Evolutionary conservation across 1,139 yeast species (phyloP), one percentile per base, ranked within the genome.

Genomic region (Kazachstania sp.): DNA sequence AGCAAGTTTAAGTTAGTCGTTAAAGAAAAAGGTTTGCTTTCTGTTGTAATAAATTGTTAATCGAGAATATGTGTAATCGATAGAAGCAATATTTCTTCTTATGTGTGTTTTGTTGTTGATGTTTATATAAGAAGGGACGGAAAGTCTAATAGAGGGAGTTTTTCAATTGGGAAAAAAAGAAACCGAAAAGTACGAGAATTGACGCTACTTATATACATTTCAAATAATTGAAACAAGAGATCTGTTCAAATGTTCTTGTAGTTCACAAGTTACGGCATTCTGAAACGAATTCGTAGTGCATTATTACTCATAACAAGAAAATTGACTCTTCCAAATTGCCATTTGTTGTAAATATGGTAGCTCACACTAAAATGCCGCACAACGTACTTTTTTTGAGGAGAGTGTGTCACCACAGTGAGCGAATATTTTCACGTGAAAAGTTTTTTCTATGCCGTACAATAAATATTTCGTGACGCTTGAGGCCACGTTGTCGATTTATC

Each of bases 361-460:
- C 18, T 15, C 20, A 3, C 41, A 26, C 34, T 26, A 30, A 26
- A 38, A 38, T 19, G 41, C 41, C 41, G 31, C 41, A 38, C 19
- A 26, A 13, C 20, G 13, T 7, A 38, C 20, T 20, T 13, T 38
- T 38, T 13, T 15, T 16, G 30, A 16, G 29, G 41, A 23, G 41
- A 13, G 29, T n/a, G 28, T 32, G 35, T 13, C 32, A 26, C 42
- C 42, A 39, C 42, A 39, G 42, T 39, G 35, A 30, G 42, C 42
- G 42, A 39, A 39, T 39, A 39, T 39, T 39, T 39, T 39, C 42
- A 38, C 42, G 42, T 39, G 42, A 11, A 29, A 30, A 15, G 13
- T 26, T 38, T 30, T 39, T 39, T 20, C 42, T n/a, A 19, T 30
- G 26, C 35, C 18, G 42, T 39, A 31, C 15, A 31, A 19, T 16